phyloP scores from a whole-genome alignment of 257 asterid species.

The Solanum rostratum region DNA sequence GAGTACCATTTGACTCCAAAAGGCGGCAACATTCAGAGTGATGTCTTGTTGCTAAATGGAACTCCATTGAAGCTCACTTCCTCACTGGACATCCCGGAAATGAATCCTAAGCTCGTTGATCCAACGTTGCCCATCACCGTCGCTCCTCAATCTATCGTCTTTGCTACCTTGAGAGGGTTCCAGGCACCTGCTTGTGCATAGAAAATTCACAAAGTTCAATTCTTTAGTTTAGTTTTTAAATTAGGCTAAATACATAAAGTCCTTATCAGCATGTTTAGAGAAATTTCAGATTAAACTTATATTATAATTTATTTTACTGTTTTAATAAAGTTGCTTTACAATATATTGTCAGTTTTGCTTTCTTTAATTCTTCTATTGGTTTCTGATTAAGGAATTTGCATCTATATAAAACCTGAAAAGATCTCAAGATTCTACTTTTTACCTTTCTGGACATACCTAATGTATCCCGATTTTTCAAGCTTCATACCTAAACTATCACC shows the following conservation, averaged over 20 bases:
- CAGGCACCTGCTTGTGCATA: constrained; percentile 64
- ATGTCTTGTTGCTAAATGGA: constrained; percentile 53
- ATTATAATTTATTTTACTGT: not conserved
- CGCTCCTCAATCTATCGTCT: constrained; percentile 53
- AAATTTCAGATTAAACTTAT: not conserved
- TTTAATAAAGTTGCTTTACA: not conserved
- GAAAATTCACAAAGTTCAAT: not conserved
- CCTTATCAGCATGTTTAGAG: not conserved
- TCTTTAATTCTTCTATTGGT: not conserved
- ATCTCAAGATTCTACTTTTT: not conserved
- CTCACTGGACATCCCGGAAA: constrained; percentile 36
- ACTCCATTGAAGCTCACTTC: constrained; percentile 50
- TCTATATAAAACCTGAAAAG: not conserved
- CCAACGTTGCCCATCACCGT: constrained; percentile 27
- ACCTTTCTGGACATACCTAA: not conserved
- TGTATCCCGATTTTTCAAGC: no score
- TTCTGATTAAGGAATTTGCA: not conserved
- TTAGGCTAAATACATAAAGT: not conserved
- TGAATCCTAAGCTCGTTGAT: constrained; percentile 41
- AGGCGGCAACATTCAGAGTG: constrained; percentile 56
- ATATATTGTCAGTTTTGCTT: not conserved
- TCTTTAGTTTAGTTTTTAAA: not conserved
- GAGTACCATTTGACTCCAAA: constrained; percentile 74
- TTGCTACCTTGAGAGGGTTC: constrained; percentile 41
- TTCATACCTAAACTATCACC: no score